phyloP scores from a whole-genome alignment of 176 grass and related monocot species.

The Raddia distichophylla region DNA sequence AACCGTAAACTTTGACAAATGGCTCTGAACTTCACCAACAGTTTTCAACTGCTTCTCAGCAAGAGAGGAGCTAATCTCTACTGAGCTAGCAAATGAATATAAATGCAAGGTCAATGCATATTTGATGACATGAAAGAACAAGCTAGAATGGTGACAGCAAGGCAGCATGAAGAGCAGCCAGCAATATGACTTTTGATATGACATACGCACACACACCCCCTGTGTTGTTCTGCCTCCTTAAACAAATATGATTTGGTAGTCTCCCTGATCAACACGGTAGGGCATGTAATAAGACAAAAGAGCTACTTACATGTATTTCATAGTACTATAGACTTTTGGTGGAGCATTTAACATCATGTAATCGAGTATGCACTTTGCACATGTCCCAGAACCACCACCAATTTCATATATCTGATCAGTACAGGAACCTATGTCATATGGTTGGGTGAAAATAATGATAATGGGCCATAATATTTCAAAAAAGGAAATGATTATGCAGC shows the following conservation, averaged over 20 bases:
- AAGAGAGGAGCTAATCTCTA: slow-evolving; percentile 98
- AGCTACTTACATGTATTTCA: slow-evolving; percentile 86
- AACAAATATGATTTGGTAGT: background rate
- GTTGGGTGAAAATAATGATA: background rate
- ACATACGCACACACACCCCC: background rate
- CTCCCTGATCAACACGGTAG: background rate
- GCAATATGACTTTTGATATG: slow-evolving; percentile 8
- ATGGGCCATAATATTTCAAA: too few relatives aligned
- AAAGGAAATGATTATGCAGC: background rate
- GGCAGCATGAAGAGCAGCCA: slow-evolving; percentile 3
- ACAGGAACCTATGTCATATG: slow-evolving; percentile 18
- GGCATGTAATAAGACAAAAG: slow-evolving; percentile 2
- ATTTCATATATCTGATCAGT: slow-evolving; percentile 91
- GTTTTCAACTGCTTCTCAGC: slow-evolving; percentile 90
- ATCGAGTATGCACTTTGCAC: slow-evolving; percentile 93
- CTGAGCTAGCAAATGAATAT: slow-evolving; percentile 71
- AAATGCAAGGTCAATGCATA: slow-evolving; percentile 52
- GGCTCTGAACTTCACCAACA: slow-evolving; percentile 79
- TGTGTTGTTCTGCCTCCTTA: slow-evolving; percentile 4
- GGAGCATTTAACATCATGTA: slow-evolving; percentile 98
- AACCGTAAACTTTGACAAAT: slow-evolving; percentile 84
- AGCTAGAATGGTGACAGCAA: slow-evolving; percentile 25
- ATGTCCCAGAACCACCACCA: slow-evolving; percentile 94
- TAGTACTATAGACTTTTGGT: slow-evolving; percentile 86
- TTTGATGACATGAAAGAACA: slow-evolving; percentile 25